phyloP scores from a whole-genome alignment of 1,284 basidiomycete species.

The Boletellus sp. region DNA sequence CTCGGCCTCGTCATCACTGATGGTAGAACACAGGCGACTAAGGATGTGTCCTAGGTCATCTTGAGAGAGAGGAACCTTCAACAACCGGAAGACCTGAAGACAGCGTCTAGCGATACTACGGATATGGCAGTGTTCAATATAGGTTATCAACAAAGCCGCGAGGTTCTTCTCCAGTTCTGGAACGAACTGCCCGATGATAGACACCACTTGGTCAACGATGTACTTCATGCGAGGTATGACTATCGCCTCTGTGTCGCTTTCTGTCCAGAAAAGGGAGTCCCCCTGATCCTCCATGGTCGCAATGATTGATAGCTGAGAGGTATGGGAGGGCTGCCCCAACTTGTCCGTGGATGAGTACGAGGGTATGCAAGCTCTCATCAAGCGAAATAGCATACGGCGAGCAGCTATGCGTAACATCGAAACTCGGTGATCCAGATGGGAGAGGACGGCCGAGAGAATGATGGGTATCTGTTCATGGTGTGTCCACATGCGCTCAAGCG shows the following conservation, averaged over 20 bases:
- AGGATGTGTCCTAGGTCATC: slow-evolving; percentile 78
- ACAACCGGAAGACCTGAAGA: slow-evolving; percentile 83
- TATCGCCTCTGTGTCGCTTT: slow-evolving; percentile 56
- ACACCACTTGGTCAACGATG: slow-evolving; percentile 65
- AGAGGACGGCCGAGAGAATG: slow-evolving; percentile 79
- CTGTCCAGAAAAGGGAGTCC: slow-evolving; percentile 65
- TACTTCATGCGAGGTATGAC: slow-evolving; percentile 66
- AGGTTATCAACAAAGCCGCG: slow-evolving; percentile 77
- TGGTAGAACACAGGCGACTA: slow-evolving; percentile 81
- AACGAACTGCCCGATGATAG: slow-evolving; percentile 66
- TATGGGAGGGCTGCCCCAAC: slow-evolving; percentile 42
- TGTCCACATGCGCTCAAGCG: slow-evolving; percentile 78
- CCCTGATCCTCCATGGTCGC: slow-evolving; percentile 57
- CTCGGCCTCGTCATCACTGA: slow-evolving; percentile 66
- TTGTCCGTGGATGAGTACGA: slow-evolving; percentile 66
- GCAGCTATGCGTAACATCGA: slow-evolving; percentile 69
- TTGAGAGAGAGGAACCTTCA: slow-evolving; percentile 73
- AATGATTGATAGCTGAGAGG: slow-evolving; percentile 50
- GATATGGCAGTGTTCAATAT: slow-evolving; percentile 87
- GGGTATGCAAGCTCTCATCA: slow-evolving; percentile 75
- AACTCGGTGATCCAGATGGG: slow-evolving; percentile 79
- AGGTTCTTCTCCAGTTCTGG: slow-evolving; percentile 71
- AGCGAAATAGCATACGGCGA: slow-evolving; percentile 74
- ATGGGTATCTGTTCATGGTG: slow-evolving; percentile 66
- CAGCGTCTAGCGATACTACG: slow-evolving; percentile 86